Evolutionary conservation across 1,284 basidiomycete genomes (phyloP), one percentile per base, ranked within the genome.

Genomic region (Vanrija sp.): DNA sequence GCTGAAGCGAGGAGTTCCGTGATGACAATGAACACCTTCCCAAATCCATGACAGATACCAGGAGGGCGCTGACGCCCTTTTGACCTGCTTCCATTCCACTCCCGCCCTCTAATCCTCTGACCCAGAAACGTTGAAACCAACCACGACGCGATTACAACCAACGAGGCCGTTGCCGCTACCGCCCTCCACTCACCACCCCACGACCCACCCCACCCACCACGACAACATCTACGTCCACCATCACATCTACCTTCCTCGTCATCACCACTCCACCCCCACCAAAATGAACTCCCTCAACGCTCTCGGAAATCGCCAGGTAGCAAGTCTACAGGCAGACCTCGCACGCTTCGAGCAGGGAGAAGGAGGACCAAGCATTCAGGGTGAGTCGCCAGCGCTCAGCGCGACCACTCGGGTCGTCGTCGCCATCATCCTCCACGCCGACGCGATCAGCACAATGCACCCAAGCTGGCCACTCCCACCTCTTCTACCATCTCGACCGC

Each of bases 251-350:
- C 23, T 12, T 36, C 41, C 12, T 4, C 51, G 22, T 47, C 35
- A 23, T 31, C 45, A 36, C 41, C 37, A 47, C 39, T 6, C 35
- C 15, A 16, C 19, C 38, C 15, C 38, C 18, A 41, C 36, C 59
- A 54, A 53, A 9, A 94, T 96, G 92, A 94, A 96, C 78, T 92
- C 91, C 27, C 81, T 97, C 22, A 96, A 96, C 78, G 90, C 90
- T 1, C 86, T 89, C 45, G 93, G 92, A 2, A 87, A 94, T 18
- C 83, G 93, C 41, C 93, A 97, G 75, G 89, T 90, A 27, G 86
- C 85, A 66, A 90, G 89, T 1, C 83, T 97, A 50, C 85, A 91
- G 65, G 82, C 86, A 5, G 93, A 97, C 79, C 77, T 97, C 23
- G 86, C 89, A 54, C 82, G 85, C 38, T 79, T 94, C 63, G 83